A percentile compares a stretch with the other conserved stretches of the same genome.
phyloP scores from a whole-genome alignment of 257 asterid genomes.

The Solanum virginianum region DNA sequence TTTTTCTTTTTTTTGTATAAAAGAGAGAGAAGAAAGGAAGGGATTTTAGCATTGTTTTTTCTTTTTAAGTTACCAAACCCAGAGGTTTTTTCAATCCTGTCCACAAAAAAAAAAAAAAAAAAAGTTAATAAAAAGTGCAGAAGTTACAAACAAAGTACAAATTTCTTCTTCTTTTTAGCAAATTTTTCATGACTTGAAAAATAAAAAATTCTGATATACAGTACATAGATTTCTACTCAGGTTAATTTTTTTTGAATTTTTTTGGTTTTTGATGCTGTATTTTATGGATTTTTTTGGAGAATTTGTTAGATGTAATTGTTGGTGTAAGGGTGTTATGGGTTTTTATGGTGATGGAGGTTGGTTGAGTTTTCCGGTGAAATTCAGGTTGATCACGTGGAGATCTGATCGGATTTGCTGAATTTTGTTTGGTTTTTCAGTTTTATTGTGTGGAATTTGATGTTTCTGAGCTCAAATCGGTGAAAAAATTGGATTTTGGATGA shows the following conservation, averaged over 20 bases:
- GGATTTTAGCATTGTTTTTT: neutral
- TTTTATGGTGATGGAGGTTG: neutral
- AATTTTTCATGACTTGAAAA: neutral
- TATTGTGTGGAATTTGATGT: neutral
- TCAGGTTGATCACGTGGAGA: neutral
- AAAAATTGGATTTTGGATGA: neutral
- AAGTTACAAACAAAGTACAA: neutral
- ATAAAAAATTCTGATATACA: neutral
- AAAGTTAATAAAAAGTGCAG: neutral
- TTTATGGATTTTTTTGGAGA: neutral
- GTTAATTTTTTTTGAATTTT: neutral
- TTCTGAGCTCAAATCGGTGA: neutral
- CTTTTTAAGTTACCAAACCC: conserved; percentile 1
- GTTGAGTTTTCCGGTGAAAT: neutral
- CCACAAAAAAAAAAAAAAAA: neutral
- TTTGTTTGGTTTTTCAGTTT: neutral
- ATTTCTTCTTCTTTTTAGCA: neutral
- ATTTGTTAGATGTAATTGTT: neutral
- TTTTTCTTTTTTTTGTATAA: neutral
- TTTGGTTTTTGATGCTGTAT: neutral
- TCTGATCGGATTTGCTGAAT: neutral
- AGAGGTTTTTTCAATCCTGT: conserved; percentile 3
- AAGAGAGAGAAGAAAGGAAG: neutral
- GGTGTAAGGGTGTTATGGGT: neutral
- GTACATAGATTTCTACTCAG: neutral